These are phyloP conservation scores for Alternaria conjuncta DNA, from an alignment of 2,329 filamentous ascomycete genomes.

Conservation along the genomic window DNA sequence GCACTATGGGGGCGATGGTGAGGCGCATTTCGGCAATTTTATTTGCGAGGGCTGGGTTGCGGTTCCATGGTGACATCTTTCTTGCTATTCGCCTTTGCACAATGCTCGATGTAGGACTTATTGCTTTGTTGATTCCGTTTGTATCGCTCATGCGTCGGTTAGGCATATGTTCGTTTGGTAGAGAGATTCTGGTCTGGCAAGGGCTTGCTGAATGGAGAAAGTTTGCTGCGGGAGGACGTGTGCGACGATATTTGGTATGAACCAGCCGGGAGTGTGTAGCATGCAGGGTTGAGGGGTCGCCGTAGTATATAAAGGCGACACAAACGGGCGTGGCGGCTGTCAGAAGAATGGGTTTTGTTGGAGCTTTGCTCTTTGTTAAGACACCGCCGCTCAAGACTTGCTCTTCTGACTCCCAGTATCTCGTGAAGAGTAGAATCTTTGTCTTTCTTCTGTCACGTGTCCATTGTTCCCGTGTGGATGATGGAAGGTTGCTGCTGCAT, in stretches of 20 bases:
- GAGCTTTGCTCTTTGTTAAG: constrained; percentile 38
- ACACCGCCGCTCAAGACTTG: constrained; percentile 19
- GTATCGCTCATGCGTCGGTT: constrained; percentile 15
- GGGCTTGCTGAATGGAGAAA: neutral
- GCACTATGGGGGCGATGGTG: constrained; percentile 67
- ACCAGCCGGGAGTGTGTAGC: constrained; percentile 13
- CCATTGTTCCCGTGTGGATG: constrained; percentile 21
- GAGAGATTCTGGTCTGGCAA: neutral
- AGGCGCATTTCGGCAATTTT: constrained; percentile 73
- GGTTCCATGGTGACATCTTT: constrained; percentile 15
- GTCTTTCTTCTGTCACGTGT: constrained; percentile 25
- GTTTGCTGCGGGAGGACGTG: constrained; percentile 18
- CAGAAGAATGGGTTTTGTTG: constrained; percentile 28
- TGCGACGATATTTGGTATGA: constrained; percentile 1
- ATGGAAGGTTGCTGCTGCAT: constrained; percentile 13
- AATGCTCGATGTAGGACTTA: constrained; percentile 9
- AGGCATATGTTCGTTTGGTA: constrained; percentile 9
- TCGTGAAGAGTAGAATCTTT: constrained; percentile 30
- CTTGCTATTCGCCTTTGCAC: constrained; percentile 15
- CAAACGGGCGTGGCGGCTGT: constrained; percentile 35
- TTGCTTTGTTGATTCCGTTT: constrained; percentile 21
- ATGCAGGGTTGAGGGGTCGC: constrained; percentile 14
- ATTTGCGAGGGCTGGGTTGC: constrained; percentile 58
- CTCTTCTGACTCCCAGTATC: constrained; percentile 10
- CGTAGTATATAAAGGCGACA: constrained; percentile 33